Evolutionary conservation across 306 rosid species (phyloP).

Genomic region (Corylus avellana): DNA sequence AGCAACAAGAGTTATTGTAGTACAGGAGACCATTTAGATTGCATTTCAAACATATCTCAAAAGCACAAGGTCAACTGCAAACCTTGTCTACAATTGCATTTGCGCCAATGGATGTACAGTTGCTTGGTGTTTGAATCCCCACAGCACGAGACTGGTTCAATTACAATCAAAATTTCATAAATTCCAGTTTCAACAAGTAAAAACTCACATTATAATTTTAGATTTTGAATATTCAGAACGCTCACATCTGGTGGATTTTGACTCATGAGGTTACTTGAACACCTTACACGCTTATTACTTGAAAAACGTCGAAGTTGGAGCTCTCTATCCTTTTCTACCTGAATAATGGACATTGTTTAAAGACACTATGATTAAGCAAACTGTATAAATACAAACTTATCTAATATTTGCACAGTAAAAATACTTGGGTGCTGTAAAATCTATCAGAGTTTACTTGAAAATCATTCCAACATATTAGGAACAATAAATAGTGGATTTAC

Average conservation of each 20-base stretch:
- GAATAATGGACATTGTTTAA: background rate
- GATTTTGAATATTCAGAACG: background rate
- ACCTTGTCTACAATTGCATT: slow-evolving; percentile 18
- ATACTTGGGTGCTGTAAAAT: background rate
- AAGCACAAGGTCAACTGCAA: background rate
- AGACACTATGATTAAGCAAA: background rate
- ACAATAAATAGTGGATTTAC: background rate
- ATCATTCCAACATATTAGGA: background rate
- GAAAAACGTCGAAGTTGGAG: background rate
- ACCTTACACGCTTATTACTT: background rate
- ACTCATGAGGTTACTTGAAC: slow-evolving; percentile 3
- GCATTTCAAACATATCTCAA: background rate
- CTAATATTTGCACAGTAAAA: background rate
- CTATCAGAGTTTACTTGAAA: background rate
- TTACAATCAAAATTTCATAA: background rate
- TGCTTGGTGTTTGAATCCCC: background rate
- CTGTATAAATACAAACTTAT: background rate
- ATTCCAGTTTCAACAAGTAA: background rate
- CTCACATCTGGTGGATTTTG: slow-evolving; percentile 15
- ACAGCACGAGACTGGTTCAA: slow-evolving; percentile 13
- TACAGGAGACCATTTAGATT: background rate
- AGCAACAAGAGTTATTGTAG: slow-evolving; percentile 3
- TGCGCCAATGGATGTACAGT: background rate
- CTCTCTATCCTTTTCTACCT: slow-evolving; percentile 13
- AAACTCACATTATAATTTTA: background rate